Evolutionary conservation across 495 filamentous ascomycete genomes (phyloP).

Genomic region (Trichocladium uniseriatum): DNA sequence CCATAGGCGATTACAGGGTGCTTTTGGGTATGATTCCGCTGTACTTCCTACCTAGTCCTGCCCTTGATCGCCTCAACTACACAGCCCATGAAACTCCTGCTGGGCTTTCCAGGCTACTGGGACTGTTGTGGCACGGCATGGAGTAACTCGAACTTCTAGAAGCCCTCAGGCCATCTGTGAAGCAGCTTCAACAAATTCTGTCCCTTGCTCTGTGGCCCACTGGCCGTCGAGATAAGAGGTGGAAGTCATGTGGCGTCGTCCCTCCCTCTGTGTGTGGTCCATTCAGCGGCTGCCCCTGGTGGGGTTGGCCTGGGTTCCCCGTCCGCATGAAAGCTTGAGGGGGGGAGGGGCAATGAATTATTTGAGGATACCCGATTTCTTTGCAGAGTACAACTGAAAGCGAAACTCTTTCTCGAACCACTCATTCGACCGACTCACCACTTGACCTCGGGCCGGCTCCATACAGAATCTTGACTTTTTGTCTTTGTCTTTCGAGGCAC

Average conservation of each 20-base stretch:
- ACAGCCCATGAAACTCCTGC: too few species aligned
- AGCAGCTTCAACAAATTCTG: not conserved
- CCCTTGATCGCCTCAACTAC: too few species aligned
- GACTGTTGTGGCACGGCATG: too few species aligned
- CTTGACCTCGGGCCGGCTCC: not conserved
- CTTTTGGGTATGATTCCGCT: too few species aligned
- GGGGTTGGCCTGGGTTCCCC: constrained; percentile 1
- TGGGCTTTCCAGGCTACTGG: too few species aligned
- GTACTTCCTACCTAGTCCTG: too few species aligned
- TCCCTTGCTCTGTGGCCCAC: not conserved
- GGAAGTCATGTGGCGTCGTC: not conserved
- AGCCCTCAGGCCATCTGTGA: too few species aligned
- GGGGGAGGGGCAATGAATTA: not conserved
- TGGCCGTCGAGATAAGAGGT: not conserved
- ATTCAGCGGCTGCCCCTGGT: not conserved
- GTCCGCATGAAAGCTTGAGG: not conserved
- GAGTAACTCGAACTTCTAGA: too few species aligned
- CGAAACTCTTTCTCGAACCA: not conserved
- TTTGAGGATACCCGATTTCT: not conserved
- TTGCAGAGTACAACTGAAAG: not conserved
- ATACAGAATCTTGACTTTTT: not conserved
- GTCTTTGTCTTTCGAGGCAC: not conserved
- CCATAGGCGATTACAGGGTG: too few species aligned
- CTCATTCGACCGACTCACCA: not conserved
- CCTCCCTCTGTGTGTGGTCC: not conserved